A percentile compares a stretch with the other conserved stretches of the same genome.
phyloP scores from a whole-genome alignment of 345 rosid genomes.

The Noccaea caerulescens region DNA sequence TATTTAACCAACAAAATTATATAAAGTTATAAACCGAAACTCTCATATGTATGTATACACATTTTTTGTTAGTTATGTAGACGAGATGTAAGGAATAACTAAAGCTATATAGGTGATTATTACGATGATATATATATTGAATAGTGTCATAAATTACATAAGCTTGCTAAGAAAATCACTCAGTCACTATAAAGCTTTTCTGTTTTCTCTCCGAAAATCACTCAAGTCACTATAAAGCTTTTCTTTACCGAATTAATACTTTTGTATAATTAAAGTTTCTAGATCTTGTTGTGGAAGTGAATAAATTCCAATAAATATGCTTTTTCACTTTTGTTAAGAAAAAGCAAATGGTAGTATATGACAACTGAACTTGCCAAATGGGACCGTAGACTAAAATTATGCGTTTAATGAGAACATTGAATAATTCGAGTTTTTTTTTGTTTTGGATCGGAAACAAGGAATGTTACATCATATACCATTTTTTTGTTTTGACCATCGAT shows the following conservation, averaged over 20 bases:
- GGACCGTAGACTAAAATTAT: constrained; percentile 10
- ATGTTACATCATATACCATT: constrained; percentile 10
- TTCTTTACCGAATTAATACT: not conserved
- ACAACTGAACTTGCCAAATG: constrained; percentile 15
- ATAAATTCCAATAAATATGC: constrained; percentile 11
- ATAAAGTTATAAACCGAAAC: no score
- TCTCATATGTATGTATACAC: no score
- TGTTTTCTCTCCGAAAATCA: not conserved
- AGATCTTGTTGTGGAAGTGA: constrained; percentile 16
- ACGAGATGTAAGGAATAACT: no score
- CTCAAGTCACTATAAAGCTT: constrained; percentile 8
- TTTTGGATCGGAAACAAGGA: not conserved
- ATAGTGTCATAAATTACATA: no score
- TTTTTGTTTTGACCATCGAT: not conserved
- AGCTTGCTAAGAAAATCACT: not conserved
- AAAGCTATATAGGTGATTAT: no score
- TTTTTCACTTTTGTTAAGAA: not conserved
- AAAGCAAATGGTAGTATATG: not conserved
- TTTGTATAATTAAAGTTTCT: not conserved
- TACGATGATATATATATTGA: no score
- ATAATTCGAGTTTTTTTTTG: not conserved
- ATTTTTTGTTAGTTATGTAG: no score
- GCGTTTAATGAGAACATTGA: constrained; percentile 1
- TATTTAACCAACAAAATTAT: no score
- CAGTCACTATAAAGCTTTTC: no score